Evolutionary conservation across 2,329 filamentous ascomycete genomes (phyloP), one percentile per base, ranked within the genome.

Genomic region (Paracorniculantispora psalliotae): DNA sequence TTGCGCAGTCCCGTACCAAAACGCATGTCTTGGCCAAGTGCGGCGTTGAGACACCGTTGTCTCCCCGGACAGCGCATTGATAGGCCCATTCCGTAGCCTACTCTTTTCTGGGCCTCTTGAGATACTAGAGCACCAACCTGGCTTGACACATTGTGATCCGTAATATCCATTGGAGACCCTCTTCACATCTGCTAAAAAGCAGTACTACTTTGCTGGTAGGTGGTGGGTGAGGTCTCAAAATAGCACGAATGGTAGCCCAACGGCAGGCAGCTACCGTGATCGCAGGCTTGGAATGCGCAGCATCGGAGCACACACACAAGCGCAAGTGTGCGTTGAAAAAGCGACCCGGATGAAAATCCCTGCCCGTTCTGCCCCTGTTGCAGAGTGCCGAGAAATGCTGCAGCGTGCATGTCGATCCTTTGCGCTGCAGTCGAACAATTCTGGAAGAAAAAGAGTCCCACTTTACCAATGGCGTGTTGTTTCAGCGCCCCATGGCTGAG

Each of bases 401-500:
- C 39, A 35, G 19, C 39, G n/a, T 48, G 19, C 15, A 10, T 56
- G 53, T 33, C 30, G 43, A 48, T 48, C 43, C 30, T 56, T 37
- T 43, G 26, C 33, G 37, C 33, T 26, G 52, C 46, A 35, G 28
- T 26, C 43, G 43, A 56, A 47, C 43, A 47, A 15, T 47, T 55
- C 52, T 56, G 53, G 53, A 56, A 56, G 30, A 56, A 56, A 39
- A 30, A 19, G 19, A 47, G 53, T 15, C 43, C 53, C 53, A 28
- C 43, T 39, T 39, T 13, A 21, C 19, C 30, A 3, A 19, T 25
- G 10, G 12, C 25, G 10, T 8, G 17, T 15, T 39, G 23, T 48
- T 47, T 56, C 23, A 56, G 28, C 30, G 43, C 53, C 53, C 41
- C 53, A 56, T 47, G 6, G 28, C n/a, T n/a, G 21, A 17, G 28